Evolutionary conservation across 352 stramenopile genomes (phyloP), one percentile per base, ranked within the genome.

Genomic region (Halophytophthora batemanensis): DNA sequence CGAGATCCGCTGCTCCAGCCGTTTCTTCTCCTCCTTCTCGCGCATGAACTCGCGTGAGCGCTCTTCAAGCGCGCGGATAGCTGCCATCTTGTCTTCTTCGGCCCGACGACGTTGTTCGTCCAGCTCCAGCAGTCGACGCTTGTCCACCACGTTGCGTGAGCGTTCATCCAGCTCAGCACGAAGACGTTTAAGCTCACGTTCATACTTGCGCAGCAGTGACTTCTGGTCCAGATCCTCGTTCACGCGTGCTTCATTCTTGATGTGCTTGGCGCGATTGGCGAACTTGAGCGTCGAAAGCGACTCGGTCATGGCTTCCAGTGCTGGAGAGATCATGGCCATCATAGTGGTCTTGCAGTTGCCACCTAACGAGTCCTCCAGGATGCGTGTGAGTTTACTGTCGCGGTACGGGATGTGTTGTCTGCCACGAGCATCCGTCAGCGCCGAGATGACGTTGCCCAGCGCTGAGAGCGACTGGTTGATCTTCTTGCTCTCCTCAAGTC

Each of bases 331-430:
- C 88, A 98, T 98, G 3, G 90, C 92, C 82, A 98, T 97, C 93
- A 98, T 98, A 17, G 88, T 97, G 11, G 93, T 98, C 64, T 97
- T 97, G 73, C 93, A 98, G 55, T 98, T 97, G 6, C 89, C 87
- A 19, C 87, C 87, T 0, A 97, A 58, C 13, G 78, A 90, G 52
- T 95, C 82, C 49, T 95, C 80, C 6, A 98, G 55, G 38, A 98
- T 97, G 6, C 90, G 74, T 13, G 90, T 98, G n/a, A 98, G 85
- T 57, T 98, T 98, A 21, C 74, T 93, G 53, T 98, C 91, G 18
- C 92, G 84, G 48, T 98, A 98, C 13, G 90, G 92, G 45, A 98
- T 97, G 48, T 98, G 92, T 64, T 95, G 82, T 8, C 89, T 63
- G 1, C 84, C 84, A 0, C 85, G 71, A 17, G 86, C 74, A 53